Evolutionary conservation across 2,329 filamentous ascomycete genomes (phyloP).

Genomic region (Teratosphaeria epicoccoides): DNA sequence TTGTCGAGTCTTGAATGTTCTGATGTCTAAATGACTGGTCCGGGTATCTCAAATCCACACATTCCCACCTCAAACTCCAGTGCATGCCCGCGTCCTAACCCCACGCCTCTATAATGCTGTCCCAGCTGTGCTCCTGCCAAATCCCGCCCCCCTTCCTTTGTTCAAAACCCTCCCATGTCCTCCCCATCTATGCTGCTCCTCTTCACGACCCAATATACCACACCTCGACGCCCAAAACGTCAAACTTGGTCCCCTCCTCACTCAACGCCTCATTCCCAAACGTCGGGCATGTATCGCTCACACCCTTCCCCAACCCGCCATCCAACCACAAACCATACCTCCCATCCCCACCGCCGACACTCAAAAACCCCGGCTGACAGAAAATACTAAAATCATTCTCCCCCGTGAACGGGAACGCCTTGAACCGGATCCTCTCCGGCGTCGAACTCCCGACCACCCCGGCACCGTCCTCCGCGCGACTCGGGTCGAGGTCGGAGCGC

Average conservation of each 20-base stretch:
- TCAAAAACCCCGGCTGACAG: constrained; percentile 75
- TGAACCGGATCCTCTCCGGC: constrained; percentile 77
- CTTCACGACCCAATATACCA: constrained; percentile 68
- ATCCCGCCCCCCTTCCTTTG: no score
- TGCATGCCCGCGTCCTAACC: no score
- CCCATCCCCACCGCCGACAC: constrained; percentile 75
- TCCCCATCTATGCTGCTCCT: neutral
- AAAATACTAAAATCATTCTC: constrained; percentile 96
- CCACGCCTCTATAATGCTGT: no score
- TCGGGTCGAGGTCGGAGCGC: constrained; percentile 14
- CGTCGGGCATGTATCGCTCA: constrained; percentile 75
- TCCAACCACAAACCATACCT: constrained; percentile 92
- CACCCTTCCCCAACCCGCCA: constrained; percentile 69
- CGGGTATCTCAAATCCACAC: no score
- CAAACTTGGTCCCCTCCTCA: constrained; percentile 86
- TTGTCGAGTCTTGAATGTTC: no score
- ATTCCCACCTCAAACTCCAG: no score
- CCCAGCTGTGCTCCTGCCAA: no score
- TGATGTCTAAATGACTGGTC: no score
- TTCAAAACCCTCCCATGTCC: neutral
- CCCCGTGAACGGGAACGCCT: constrained; percentile 91
- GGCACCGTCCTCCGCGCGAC: neutral
- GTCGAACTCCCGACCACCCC: constrained; percentile 31
- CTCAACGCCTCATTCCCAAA: constrained; percentile 93
- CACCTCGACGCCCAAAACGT: constrained; percentile 78